A percentile compares a stretch with the other conserved stretches of the same genome.
Conservation (phyloP, 2,329 filamentous ascomycete species). For the Fusarium heterosporum region DNA sequence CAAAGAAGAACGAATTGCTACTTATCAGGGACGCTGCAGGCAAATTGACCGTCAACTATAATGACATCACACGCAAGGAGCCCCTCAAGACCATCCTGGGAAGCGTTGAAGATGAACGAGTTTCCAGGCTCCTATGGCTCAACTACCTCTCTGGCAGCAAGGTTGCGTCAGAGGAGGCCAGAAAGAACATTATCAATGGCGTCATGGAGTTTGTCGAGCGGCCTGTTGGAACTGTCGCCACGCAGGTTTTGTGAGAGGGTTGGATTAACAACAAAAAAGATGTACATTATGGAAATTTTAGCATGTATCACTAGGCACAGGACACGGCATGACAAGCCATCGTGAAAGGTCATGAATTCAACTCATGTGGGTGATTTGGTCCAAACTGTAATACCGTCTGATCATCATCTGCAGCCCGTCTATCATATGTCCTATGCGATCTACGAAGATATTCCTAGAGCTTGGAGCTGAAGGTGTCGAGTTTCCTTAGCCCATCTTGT, state of each 20-base stretch:
- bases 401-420: conserved; percentile 7
- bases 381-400: conserved; percentile 11
- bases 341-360: conserved; percentile 31
- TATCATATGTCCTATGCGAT: conserved; percentile 5
- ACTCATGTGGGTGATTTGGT: conserved; percentile 25
- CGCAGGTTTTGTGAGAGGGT: conserved; percentile 70
- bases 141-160: conserved; percentile 89
- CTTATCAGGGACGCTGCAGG: conserved; percentile 76
- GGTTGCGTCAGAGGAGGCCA: conserved; percentile 85
- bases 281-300: conserved; percentile 38
- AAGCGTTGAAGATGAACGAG: conserved; percentile 78
- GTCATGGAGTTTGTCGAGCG: conserved; percentile 89
- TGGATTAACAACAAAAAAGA: conserved; percentile 5
- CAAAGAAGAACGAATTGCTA: conserved; percentile 82
- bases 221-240: conserved; percentile 86
- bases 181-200: conserved; percentile 86
- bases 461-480: conserved; percentile 41
- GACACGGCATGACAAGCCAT: conserved; percentile 14
- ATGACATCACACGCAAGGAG: conserved; percentile 66
- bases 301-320: conserved; percentile 44
- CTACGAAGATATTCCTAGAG: conserved; percentile 32
- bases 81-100: conserved; percentile 70
- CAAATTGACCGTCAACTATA: conserved; percentile 74
- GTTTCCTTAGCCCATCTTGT: conserved; percentile 20
- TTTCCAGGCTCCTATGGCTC: conserved; percentile 87